These are phyloP conservation scores for Tothia fuscella DNA, from an alignment of 2,329 filamentous ascomycete species.

Conservation along the genomic window DNA sequence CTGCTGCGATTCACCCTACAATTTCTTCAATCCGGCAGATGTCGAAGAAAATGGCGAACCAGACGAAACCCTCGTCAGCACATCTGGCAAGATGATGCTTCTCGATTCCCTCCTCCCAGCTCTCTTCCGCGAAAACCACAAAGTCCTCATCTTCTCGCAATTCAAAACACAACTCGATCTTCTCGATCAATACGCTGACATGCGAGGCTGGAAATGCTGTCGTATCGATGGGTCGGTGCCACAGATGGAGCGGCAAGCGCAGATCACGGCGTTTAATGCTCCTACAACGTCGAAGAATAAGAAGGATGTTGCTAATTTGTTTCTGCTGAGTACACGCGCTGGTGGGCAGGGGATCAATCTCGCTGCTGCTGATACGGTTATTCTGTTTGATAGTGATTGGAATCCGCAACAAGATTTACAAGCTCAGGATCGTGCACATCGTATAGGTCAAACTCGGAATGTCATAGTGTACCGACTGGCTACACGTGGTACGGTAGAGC, in stretches of 20 bases:
- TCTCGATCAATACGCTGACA: conserved; percentile 69
- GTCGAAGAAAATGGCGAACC: conserved; percentile 38
- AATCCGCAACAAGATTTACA: conserved; percentile 97
- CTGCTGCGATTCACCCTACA: conserved; percentile 87
- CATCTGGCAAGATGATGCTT: conserved; percentile 91
- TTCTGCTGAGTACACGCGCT: conserved; percentile 79
- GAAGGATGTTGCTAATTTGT: conserved; percentile 56
- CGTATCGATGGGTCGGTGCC: conserved; percentile 84
- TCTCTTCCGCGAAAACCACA: conserved; percentile 65
- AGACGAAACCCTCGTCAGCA: conserved; percentile 72
- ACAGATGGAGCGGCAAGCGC: conserved; percentile 44
- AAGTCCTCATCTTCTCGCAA: conserved; percentile 91
- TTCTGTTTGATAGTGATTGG: conserved; percentile 84
- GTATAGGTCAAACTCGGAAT: conserved; percentile 84
- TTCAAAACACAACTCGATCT: conserved; percentile 93
- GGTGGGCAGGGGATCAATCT: conserved; percentile 95
- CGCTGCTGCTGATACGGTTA: conserved; percentile 79
- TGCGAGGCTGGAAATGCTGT: conserved; percentile 70
- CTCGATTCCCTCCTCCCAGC: conserved; percentile 73
- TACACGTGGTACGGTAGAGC: conserved; percentile 86
- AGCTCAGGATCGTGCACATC: conserved; percentile 87
- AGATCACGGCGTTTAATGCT: conserved; percentile 36
- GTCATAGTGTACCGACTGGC: conserved; percentile 91
- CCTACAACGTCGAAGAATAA: conserved; percentile 27
- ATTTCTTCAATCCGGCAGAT: conserved; percentile 84